These are phyloP conservation scores for Salix caprea DNA, from an alignment of 345 rosid genomes.

Conservation along the genomic window DNA sequence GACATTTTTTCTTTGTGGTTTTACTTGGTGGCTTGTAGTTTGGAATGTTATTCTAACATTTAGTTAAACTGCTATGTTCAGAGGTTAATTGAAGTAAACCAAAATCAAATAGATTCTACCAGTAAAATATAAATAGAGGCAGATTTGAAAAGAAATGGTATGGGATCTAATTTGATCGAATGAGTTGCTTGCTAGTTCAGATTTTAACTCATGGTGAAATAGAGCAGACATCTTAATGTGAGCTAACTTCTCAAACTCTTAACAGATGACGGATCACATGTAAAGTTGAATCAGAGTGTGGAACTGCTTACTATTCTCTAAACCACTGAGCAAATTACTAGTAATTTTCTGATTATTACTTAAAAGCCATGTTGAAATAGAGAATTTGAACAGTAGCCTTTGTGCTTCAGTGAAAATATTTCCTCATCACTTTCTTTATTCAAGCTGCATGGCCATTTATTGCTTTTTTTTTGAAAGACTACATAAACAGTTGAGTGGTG, in stretches of 20 bases:
- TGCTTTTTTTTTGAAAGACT: slow-evolving; percentile 3
- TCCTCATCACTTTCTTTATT: not conserved
- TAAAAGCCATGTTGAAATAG: not conserved
- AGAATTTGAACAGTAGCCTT: not conserved
- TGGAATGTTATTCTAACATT: not conserved
- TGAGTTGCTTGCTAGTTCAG: not conserved
- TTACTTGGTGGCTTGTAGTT: not conserved
- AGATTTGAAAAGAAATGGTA: not conserved
- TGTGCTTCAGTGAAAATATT: not conserved
- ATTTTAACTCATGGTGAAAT: not conserved
- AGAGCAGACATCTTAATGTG: not conserved
- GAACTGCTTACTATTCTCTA: not conserved
- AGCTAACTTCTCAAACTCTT: not conserved
- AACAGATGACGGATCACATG: not conserved
- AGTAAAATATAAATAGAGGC: not conserved
- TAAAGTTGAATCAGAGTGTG: not conserved
- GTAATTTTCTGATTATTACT: not conserved
- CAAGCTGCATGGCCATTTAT: not conserved
- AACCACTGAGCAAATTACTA: not conserved
- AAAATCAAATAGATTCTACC: not conserved
- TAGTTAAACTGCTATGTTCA: not conserved
- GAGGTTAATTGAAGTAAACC: not conserved
- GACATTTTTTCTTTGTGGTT: not conserved
- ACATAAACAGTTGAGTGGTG: not conserved
- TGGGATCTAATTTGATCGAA: not conserved